Evolutionary conservation across 208 protist species (phyloP), one percentile per base, ranked within the genome.

Genomic region (Crithidia mellificae): DNA sequence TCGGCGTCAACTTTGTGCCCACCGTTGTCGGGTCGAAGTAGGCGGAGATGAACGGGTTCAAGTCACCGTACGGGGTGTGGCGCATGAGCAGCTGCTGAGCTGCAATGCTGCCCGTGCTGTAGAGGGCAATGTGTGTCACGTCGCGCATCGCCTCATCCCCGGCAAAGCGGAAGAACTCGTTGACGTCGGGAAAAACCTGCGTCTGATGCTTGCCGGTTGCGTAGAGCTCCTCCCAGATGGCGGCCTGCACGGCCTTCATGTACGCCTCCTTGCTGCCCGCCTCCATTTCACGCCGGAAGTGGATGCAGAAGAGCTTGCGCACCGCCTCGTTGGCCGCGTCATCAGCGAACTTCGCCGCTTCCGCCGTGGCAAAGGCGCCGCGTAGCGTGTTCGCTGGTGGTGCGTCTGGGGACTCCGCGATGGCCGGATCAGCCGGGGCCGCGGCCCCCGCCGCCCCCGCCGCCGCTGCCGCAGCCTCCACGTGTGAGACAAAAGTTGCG

Each of bases 31-130:
- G 83, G 55, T 98, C 95, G 20, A 94, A 87, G 79, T 96, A 88
- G 12, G 77, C 87, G n/a, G 51, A 32, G 14, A 97, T 71, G 53
- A 82, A 83, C 7, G 83, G 77, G 6, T 81, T 72, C 9, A 98
- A 50, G 51, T 96, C 81, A 8, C 93, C 94, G 34, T 84, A 38
- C 8, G 24, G 30, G 11, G 85, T 85, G 73, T 93, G 25, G 5
- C 53, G 47, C 72, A 97, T 89, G 3, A 97, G 38, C 20, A 93
- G 54, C 63, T 90, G 74, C 75, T 98, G 93, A 8, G 92, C 77
- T 0, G 44, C 64, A 2, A 91, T 64, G 36, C 59, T 77, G 36
- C 90, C 88, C 11, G 66, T 84, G 29, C 87, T 94, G 71, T 95
- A 98, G 11, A 98, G 82, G 32, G 85, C 93, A 5, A 95, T 79